phyloP scores from a whole-genome alignment of 306 rosid species.

The Alnus glutinosa region DNA sequence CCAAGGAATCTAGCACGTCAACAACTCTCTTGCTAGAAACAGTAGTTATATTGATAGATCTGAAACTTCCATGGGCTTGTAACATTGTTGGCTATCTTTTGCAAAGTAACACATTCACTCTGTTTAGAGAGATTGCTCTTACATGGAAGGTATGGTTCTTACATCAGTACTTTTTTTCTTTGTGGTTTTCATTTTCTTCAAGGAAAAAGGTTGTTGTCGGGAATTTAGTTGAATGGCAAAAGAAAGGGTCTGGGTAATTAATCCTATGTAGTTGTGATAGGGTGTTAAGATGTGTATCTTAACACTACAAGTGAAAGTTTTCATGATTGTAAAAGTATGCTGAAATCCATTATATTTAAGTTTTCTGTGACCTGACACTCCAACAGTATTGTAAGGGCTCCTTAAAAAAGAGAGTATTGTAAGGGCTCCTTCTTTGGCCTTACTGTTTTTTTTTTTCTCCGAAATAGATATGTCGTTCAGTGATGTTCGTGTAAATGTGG shows the following conservation, averaged over 20 bases:
- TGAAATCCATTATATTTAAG: not conserved
- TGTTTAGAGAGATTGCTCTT: slow-evolving; percentile 73
- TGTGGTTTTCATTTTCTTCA: not conserved
- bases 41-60: slow-evolving; percentile 62
- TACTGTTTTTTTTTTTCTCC: not conserved
- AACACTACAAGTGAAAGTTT: not conserved
- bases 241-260: not conserved
- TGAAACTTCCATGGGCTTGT: slow-evolving; percentile 88
- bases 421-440: not conserved
- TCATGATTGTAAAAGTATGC: not conserved
- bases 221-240: not conserved
- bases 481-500: not conserved
- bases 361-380: not conserved
- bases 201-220: not conserved
- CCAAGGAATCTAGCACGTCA: slow-evolving; percentile 48
- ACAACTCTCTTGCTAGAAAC: slow-evolving; percentile 67
- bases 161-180: not conserved
- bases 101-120: slow-evolving; percentile 62
- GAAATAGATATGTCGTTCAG: not conserved
- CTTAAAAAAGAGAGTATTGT: not conserved
- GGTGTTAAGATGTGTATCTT: not conserved
- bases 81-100: slow-evolving; percentile 62
- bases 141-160: slow-evolving; percentile 63
- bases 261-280: not conserved
- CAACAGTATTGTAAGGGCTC: not conserved